Percentiles rank a stretch among this genome's conserved stretches.
These are phyloP conservation scores for Russula foetens DNA, from an alignment of 768 basidiomycete genomes.

Conservation along the genomic window DNA sequence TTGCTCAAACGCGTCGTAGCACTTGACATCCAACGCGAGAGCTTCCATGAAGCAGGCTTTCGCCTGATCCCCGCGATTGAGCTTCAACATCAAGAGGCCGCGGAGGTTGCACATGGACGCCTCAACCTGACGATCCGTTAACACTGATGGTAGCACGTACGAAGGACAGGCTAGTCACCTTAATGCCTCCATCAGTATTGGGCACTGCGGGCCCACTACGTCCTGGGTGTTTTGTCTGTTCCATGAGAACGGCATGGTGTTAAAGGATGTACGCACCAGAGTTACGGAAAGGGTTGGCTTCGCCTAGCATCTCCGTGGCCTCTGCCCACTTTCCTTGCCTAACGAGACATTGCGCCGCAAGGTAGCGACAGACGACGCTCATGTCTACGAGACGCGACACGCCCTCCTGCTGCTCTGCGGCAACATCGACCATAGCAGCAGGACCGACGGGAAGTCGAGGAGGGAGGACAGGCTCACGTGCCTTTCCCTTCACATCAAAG, in stretches of 20 bases:
- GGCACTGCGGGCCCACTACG: constrained; percentile 63
- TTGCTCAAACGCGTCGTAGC: constrained; percentile 91
- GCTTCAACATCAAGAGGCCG: constrained; percentile 88
- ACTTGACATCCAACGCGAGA: constrained; percentile 88
- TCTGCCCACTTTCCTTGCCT: constrained; percentile 88
- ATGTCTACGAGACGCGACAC: constrained; percentile 83
- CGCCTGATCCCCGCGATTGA: constrained; percentile 84
- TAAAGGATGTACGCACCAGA: constrained; percentile 38
- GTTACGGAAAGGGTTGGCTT: constrained; percentile 80
- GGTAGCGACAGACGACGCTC: constrained; percentile 92
- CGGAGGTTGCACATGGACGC: constrained; percentile 96
- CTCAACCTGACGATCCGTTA: constrained; percentile 55
- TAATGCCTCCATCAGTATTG: constrained; percentile 89
- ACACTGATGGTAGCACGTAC: not conserved
- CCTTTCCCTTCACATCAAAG: constrained; percentile 49
- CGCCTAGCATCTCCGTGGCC: constrained; percentile 88
- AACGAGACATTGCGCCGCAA: constrained; percentile 93
- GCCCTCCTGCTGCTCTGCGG: constrained; percentile 52
- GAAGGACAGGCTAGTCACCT: constrained; percentile 41
- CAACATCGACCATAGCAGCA: constrained; percentile 61
- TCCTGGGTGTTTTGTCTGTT: constrained; percentile 29
- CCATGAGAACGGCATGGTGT: constrained; percentile 11
- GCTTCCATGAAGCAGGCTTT: constrained; percentile 97
- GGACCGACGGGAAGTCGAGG: constrained; percentile 64
- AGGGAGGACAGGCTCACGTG: constrained; percentile 26